Evolutionary conservation across 768 basidiomycete species (phyloP), one percentile per base, ranked within the genome.

Genomic region (Pleurotus ostreatus): DNA sequence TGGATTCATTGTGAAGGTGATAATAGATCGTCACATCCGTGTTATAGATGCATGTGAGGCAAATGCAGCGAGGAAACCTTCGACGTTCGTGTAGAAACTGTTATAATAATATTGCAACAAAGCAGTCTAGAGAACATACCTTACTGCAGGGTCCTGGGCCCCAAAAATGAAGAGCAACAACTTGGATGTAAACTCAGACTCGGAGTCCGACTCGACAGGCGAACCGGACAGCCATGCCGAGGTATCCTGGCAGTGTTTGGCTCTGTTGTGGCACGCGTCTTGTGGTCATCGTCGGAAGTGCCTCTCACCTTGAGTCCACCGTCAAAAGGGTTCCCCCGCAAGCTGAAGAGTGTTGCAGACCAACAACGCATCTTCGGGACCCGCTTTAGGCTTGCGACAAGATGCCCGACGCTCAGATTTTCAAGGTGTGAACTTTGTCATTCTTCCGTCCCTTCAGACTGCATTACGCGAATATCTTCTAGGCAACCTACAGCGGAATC

Each of bases 401-500:
- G 25, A 92, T 92, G 90, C 88, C 90, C 18, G 89, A 92, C 62
- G 79, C 81, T 49, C 89, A 91, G 68, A 93, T 94, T 68, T 94
- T 93, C 80, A 94, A 94, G 85, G 91, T 60, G 66, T 59, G 54
- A 57, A 8, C 45, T 56, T 48, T 54, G 45, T 46, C 56, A 49
- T 61, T 64, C 62, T 59, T 59, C 64, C 63, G 64, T 62, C 20
- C 55, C 47, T 30, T 34, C 39, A 15, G 7, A 23, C 2, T 18
- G 30, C 54, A 25, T 44, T 63, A 60, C 61, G 60, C 53, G 63
- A 57, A 37, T 53, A 58, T 58, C 55, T 61, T 51, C 37, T 67
- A 94, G 92, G 92, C 92, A 58, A 94, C 92, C 18, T 94, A 94
- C 70, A 94, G 92, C 71, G 92, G 92, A 44, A 92, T 94, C 62